Evolutionary conservation across 1,284 basidiomycete species (phyloP).

Genomic region (Moniliella sp.): DNA sequence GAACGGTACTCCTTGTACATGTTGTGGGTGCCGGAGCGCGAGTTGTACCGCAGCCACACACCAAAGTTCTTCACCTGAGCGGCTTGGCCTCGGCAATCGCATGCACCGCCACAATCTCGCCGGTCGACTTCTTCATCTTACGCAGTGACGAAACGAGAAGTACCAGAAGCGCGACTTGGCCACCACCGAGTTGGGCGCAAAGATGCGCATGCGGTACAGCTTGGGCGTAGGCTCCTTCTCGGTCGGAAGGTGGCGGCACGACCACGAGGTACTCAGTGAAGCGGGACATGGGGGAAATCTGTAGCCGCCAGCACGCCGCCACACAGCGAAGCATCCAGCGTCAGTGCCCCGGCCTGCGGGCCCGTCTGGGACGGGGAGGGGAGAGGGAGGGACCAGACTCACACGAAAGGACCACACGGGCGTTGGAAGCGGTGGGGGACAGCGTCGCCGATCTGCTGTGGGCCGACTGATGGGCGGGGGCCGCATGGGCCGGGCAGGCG

Average conservation of each 20-base stretch:
- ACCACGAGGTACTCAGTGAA: conserved; percentile 80
- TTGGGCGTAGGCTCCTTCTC: conserved; percentile 84
- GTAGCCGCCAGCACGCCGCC: too few species aligned
- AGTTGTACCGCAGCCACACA: conserved; percentile 88
- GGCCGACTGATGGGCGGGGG: too few species aligned
- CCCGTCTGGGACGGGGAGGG: too few species aligned
- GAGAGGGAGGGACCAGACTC: too few species aligned
- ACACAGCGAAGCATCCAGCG: too few species aligned
- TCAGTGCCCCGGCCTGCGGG: too few species aligned
- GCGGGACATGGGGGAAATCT: conserved; percentile 21
- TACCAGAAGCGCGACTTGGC: conserved; percentile 99
- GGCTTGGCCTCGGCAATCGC: conserved; percentile 71
- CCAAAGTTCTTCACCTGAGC: conserved; percentile 97
- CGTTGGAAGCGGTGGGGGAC: too few species aligned
- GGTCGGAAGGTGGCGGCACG: conserved; percentile 84
- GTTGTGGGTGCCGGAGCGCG: conserved; percentile 34
- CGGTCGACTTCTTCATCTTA: conserved; percentile 98
- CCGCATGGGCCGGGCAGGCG: too few species aligned
- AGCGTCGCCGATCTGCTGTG: too few species aligned
- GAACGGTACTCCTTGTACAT: conserved; percentile 82
- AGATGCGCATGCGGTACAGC: conserved; percentile 98
- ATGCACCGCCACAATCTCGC: conserved; percentile 95
- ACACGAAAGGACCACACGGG: too few species aligned
- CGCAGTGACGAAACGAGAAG: conserved; percentile 58
- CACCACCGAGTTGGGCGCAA: conserved; percentile 88